Evolutionary conservation across 345 rosid species (phyloP).

Genomic region (Eucalyptus caleyi): DNA sequence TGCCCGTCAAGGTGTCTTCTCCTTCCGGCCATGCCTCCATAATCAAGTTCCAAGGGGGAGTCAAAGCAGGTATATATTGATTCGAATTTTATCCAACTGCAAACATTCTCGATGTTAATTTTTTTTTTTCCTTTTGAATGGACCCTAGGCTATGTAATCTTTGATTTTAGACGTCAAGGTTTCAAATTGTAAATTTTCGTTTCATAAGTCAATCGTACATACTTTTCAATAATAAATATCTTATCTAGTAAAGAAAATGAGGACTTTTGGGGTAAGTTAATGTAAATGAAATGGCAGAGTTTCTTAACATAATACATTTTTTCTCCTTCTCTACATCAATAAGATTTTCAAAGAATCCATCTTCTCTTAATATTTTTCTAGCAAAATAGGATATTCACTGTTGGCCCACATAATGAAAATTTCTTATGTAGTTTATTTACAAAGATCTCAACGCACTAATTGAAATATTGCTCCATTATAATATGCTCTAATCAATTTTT

Average conservation of each 20-base stretch:
- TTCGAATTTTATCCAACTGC: background rate
- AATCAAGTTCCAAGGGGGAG: slow-evolving; percentile 59
- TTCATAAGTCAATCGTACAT: background rate
- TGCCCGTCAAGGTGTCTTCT: slow-evolving; percentile 33
- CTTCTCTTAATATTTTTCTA: background rate
- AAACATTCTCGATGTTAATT: background rate
- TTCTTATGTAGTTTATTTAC: no score
- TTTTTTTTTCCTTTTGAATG: background rate
- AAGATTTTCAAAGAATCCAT: background rate
- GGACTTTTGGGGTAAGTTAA: background rate
- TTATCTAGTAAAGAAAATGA: background rate
- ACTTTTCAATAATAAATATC: background rate
- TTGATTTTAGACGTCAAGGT: background rate
- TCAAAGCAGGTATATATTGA: slow-evolving; percentile 11
- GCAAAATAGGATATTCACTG: background rate
- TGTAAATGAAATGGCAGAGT: background rate
- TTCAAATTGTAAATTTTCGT: background rate
- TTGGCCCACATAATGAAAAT: background rate
- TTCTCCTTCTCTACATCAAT: background rate
- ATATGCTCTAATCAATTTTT: slow-evolving; percentile 1
- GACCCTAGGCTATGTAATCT: background rate
- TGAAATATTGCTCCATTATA: background rate
- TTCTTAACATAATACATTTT: background rate
- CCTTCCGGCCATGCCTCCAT: slow-evolving; percentile 75
- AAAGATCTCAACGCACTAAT: no score